Evolutionary conservation across 2,329 filamentous ascomycete genomes (phyloP).

Genomic region (Fusarium mangiferae): DNA sequence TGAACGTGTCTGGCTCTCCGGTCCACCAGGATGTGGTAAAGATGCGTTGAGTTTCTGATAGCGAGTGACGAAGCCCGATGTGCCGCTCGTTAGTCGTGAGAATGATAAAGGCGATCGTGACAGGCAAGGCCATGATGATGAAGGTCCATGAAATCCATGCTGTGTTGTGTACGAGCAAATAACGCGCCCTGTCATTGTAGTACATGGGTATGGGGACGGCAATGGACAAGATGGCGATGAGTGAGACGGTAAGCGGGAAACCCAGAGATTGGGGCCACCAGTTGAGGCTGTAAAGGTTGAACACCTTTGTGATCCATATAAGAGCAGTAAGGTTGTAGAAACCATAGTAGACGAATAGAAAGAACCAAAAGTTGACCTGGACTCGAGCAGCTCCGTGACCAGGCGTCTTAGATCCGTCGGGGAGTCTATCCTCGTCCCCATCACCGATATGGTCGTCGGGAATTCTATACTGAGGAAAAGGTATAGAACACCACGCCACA

Average conservation of each 20-base stretch:
- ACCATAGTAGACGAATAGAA: constrained; percentile 75
- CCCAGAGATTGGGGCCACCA: constrained; percentile 75
- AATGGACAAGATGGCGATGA: constrained; percentile 70
- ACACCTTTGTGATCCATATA: constrained; percentile 77
- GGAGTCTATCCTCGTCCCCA: constrained; percentile 44
- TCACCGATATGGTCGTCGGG: constrained; percentile 57
- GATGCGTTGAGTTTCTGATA: constrained; percentile 74
- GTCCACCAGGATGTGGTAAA: constrained; percentile 75
- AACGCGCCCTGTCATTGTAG: constrained; percentile 61
- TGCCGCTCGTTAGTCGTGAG: constrained; percentile 72
- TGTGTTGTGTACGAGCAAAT: constrained; percentile 70
- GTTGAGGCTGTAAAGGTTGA: constrained; percentile 76
- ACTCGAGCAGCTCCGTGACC: constrained; percentile 73
- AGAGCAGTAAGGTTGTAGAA: constrained; percentile 75
- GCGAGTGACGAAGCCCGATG: constrained; percentile 66
- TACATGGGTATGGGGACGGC: constrained; percentile 70
- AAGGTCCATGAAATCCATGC: constrained; percentile 77
- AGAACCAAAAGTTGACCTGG: constrained; percentile 77
- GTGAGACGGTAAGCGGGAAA: constrained; percentile 70
- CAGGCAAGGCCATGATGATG: constrained; percentile 74
- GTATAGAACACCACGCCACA: constrained; percentile 72
- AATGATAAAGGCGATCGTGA: constrained; percentile 72
- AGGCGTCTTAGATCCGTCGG: constrained; percentile 57
- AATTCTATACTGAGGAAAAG: constrained; percentile 71
- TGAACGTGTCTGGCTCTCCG: constrained; percentile 62